Evolutionary conservation across 176 grass and related monocot genomes (phyloP).

Genomic region (Panicum miliaceum): DNA sequence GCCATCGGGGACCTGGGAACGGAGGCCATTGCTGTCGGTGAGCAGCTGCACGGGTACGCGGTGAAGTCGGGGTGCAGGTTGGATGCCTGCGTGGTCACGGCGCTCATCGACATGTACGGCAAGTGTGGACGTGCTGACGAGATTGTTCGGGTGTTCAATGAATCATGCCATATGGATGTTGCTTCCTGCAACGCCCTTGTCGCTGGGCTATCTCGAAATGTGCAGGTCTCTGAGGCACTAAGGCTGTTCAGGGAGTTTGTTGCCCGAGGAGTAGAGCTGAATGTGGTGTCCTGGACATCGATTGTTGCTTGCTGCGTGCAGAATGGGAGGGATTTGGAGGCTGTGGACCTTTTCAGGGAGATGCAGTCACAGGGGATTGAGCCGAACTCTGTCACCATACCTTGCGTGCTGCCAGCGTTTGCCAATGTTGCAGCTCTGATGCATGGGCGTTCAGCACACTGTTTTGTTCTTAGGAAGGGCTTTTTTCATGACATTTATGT

Average conservation of each 20-base stretch:
- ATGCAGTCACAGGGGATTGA: conserved; percentile 67
- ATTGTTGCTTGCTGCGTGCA: conserved; percentile 72
- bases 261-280: conserved; percentile 45
- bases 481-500: conserved; percentile 59
- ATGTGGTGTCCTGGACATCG: conserved; percentile 83
- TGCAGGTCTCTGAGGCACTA: conserved; percentile 49
- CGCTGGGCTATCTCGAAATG: conserved; percentile 63
- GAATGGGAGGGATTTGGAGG: conserved; percentile 70
- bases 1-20: conserved; percentile 45
- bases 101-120: conserved; percentile 65
- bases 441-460: conserved; percentile 63
- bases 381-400: conserved; percentile 73
- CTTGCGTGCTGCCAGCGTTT: conserved; percentile 75
- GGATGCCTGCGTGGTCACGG: conserved; percentile 48
- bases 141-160: conserved; percentile 56
- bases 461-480: conserved; percentile 61
- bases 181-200: conserved; percentile 67
- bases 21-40: conserved; percentile 15
- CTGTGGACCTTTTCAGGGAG: conserved; percentile 67
- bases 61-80: conserved; percentile 50
- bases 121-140: conserved; percentile 52
- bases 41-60: conserved; percentile 58
- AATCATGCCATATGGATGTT: conserved; percentile 48
- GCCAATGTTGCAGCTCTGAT: conserved; percentile 70
- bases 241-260: conserved; percentile 54